phyloP scores from a whole-genome alignment of 116 monocot genomes.

The Phalaenopsis hybrid region DNA sequence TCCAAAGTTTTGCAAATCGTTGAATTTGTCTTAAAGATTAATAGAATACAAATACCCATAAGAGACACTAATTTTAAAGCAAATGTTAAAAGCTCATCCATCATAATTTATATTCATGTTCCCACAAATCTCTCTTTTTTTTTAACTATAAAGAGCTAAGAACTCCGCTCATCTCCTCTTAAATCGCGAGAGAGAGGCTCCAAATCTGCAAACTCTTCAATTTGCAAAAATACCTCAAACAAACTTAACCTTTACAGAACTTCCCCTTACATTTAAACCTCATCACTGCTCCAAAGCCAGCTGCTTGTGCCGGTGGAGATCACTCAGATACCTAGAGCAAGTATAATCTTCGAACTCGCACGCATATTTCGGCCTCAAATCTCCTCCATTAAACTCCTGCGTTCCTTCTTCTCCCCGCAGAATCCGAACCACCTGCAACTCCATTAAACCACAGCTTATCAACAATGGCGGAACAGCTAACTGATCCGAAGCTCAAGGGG shows the following conservation, averaged over 20 bases:
- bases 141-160: too few relatives aligned
- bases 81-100: too few relatives aligned
- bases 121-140: too few relatives aligned
- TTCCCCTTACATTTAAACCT: neutral
- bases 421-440: constrained; percentile 34
- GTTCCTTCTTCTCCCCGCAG: constrained; percentile 28
- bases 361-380: constrained; percentile 19
- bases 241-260: neutral
- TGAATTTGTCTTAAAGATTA: too few relatives aligned
- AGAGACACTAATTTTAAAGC: too few relatives aligned
- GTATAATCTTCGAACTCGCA: constrained; percentile 68
- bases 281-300: constrained; percentile 65
- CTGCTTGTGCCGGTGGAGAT: constrained; percentile 81
- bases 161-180: too few relatives aligned
- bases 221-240: neutral
- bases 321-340: constrained; percentile 68
- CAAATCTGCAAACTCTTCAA: neutral
- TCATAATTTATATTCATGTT: too few relatives aligned
- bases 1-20: too few relatives aligned
- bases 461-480: too few relatives aligned
- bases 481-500: too few relatives aligned
- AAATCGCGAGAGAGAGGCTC: too few relatives aligned
- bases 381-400: constrained; percentile 20
- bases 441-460: neutral
- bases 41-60: too few relatives aligned